Base-by-base conservation (phyloP, 768 basidiomycete genomes). In the Pleurotus citrinopileatus region DNA sequence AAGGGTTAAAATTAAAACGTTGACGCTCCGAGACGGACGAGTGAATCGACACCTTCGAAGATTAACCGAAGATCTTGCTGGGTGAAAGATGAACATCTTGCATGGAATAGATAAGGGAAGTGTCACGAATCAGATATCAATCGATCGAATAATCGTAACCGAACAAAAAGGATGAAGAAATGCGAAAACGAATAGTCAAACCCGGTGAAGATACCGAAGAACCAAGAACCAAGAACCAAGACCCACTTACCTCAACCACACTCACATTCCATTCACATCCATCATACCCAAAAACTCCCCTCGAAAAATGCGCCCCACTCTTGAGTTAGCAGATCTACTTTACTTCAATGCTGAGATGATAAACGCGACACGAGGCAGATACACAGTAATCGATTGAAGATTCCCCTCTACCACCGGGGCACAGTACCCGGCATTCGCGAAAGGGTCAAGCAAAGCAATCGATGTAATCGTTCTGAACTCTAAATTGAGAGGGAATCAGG, bases 41-140 rank as follows among this genome's bases (percentile, higher is more conserved):
- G 87, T 0, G 90, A 75, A 56, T 95, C 89, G 27, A 90, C 89
- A 5, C 92, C 94, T 0, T 94, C 95, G 4, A 99, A 76, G 1
- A 98, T 74, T 44, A 96, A 87, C 65, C 94, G 94, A 3, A 98
- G 75, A 68, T 98, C 97, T 65, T 92, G 89, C 59, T 96, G 95
- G 67, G 98, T 96, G n/a, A n/a, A n/a, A n/a, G n/a, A n/a, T n/a
- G 72, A 98, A 99, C 91, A 98, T 95, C 42, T 92, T 91, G 32
- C 9, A 3, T 10, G 32, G n/a, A 3, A 9, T 1, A 9, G 32
- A 10, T n/a, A n/a, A n/a, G n/a, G n/a, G n/a, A n/a, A n/a, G n/a
- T n/a, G n/a, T n/a, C n/a, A n/a, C n/a, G n/a, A n/a, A n/a, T n/a
- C n/a, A n/a, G n/a, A n/a, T n/a, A n/a, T n/a, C n/a, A n/a, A n/a